These are phyloP conservation scores for Saccharomycopsis javanensis DNA, from an alignment of 805 yeast genomes.

Conservation along the genomic window DNA sequence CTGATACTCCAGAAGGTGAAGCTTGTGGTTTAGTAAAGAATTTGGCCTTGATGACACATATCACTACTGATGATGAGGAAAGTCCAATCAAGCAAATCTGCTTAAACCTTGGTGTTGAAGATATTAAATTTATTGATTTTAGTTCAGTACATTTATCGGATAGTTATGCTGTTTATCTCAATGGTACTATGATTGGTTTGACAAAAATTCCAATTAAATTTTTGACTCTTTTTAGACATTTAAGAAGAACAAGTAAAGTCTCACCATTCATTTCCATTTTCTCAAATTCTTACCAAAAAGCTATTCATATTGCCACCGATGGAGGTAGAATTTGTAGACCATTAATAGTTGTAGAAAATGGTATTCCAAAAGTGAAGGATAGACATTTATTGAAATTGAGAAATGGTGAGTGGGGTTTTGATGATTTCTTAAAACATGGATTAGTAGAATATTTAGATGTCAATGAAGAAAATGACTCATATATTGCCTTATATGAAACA, in stretches of 20 bases:
- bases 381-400: slow-evolving; percentile 57
- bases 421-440: slow-evolving; percentile 78
- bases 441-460: slow-evolving; percentile 93
- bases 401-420: slow-evolving; percentile 73
- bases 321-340: slow-evolving; percentile 99
- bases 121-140: slow-evolving; percentile 70
- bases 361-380: slow-evolving; percentile 58
- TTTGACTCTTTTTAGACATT: slow-evolving; percentile 63
- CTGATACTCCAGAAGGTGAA: slow-evolving; percentile 99
- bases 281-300: slow-evolving; percentile 78
- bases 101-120: slow-evolving; percentile 80
- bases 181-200: slow-evolving; percentile 90
- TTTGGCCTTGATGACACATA: slow-evolving; percentile 95
- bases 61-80: slow-evolving; percentile 96
- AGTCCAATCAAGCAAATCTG: slow-evolving; percentile 74
- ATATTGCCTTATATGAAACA: slow-evolving; percentile 79
- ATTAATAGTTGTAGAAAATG: slow-evolving; percentile 68
- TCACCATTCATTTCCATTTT: slow-evolving; percentile 89
- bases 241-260: slow-evolving; percentile 77
- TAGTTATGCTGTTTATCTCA: slow-evolving; percentile 78
- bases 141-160: slow-evolving; percentile 66
- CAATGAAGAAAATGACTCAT: slow-evolving; percentile 92
- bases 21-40: slow-evolving; percentile 98
- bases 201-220: slow-evolving; percentile 81
- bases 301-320: slow-evolving; percentile 97